Base-by-base conservation (phyloP, 2,329 filamentous ascomycete genomes). In the Cryphonectria carpinicola region DNA sequence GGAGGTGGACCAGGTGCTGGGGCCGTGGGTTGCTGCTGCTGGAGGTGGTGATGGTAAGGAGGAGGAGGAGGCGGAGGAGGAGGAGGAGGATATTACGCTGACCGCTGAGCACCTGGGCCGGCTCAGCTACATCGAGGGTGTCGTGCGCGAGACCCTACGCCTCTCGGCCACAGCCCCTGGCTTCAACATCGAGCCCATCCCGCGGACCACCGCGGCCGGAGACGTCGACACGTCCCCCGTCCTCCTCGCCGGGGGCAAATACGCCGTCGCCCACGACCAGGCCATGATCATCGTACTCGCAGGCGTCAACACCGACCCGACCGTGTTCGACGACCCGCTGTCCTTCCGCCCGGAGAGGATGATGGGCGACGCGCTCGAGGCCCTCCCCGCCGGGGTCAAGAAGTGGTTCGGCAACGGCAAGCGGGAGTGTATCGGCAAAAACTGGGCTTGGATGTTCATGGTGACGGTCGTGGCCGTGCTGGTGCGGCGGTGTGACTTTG, bases 81-180 rank as follows among this genome's bases (percentile, higher is more conserved):
- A 14, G 3, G 13, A 39, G 4, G 37, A 86, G 0, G 76, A 79
- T 2, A 80, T 77, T 1, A 80, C 83, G 1, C 78, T 89, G 41
- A 78, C 77, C 0, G 76, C 84, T 64, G 83, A 84, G 8, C 86
- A 89, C 74, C 76, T 90, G 1, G 74, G 81, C 0, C 83, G 84
- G 73, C 81, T 90, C 2, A 79, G 81, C 14, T 90, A 89, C 76
- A 74, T 89, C 63, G 84, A 86, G 68, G 88, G 83, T 46, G 77
- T 89, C 37, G 77, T 89, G 37, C 83, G 85, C 66, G 87, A 89
- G 76, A 82, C 86, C 0, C 79, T 90, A 10, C 85, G 88, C 0
- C 82, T 90, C 2, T 84, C 84, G 0, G 85, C 83, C 43, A 83
- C 87, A 0, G 86, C 87, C 0, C 86, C 87, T 0, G 83, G 84